Evolutionary conservation across 305 asterid genomes (phyloP), one percentile per base, ranked within the genome.

Genomic region (Solanum hybrid): DNA sequence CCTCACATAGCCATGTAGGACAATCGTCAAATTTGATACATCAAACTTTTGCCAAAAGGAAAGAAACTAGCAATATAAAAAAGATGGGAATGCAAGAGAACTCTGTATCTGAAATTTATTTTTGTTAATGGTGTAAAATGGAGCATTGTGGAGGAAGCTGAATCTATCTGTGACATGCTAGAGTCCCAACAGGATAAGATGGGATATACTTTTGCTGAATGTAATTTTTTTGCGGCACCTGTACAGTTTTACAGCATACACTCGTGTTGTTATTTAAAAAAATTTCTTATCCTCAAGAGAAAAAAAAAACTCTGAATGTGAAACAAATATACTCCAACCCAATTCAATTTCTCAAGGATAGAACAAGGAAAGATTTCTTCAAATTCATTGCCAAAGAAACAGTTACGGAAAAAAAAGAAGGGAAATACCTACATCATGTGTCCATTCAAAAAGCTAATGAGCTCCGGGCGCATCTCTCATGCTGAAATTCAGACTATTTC

Each of bases 381-480:
- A 22, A 79, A 22, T 36, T 84, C 36, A 41, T 27, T 29, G 39
- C 38, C 27, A 45, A 84, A 29, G 39, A 45, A 83, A 83, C 4
- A 77, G 72, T 24, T 20, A 85, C 39, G 29, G 7, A 31, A 83
- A 31, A 83, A 17, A 32, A 33, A 32, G 0, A 10, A 6, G 39
- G 75, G n/a, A 83, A 84, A 27, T 83, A 84, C 88, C 78, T 88
- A 51, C 33, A 51, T 41, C 24, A 76, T 41, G 72, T 65, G 81
- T 86, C 82, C 87, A 89, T 86, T 89, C 82, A 89, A 90, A 90
- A 73, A 39, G 91, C 93, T 93, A 93, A 81, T 86, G 86, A 93
- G 96, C 96, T 91, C 95, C 98, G 0, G 98, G 95, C 33, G 95
- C 97, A 94, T 96, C 99, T 93, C 98, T 95, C 99, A 96, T 96